Evolutionary conservation across 768 basidiomycete genomes (phyloP).

Genomic region (Pulveroboletus sp.): DNA sequence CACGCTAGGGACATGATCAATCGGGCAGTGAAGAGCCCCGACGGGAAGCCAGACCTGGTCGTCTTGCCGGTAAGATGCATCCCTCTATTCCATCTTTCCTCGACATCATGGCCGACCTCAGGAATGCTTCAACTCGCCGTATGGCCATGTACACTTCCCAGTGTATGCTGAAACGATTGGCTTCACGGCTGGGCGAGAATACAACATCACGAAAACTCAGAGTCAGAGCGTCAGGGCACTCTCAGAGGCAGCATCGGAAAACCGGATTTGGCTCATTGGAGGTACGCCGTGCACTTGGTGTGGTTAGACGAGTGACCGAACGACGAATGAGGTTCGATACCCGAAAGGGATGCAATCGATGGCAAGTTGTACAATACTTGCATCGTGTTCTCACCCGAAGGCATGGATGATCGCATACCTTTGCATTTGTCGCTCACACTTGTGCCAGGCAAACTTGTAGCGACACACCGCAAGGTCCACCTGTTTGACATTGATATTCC

Average conservation of each 20-base stretch:
- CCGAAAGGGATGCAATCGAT: slow-evolving; percentile 63
- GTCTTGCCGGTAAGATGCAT: slow-evolving; percentile 68
- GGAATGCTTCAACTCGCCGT: slow-evolving; percentile 91
- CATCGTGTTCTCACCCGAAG: slow-evolving; percentile 82
- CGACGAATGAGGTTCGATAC: slow-evolving; percentile 74
- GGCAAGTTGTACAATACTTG: slow-evolving; percentile 88
- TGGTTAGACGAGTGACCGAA: not conserved
- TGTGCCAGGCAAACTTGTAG: slow-evolving; percentile 72
- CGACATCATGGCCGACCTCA: slow-evolving; percentile 23
- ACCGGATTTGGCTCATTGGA: slow-evolving; percentile 86
- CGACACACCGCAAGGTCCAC: slow-evolving; percentile 90
- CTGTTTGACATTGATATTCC: slow-evolving; percentile 98
- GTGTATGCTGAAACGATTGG: slow-evolving; percentile 77
- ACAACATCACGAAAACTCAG: slow-evolving; percentile 47
- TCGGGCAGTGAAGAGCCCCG: slow-evolving; percentile 50
- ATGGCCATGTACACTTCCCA: slow-evolving; percentile 76
- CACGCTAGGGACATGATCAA: slow-evolving; percentile 79
- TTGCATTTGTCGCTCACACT: not conserved
- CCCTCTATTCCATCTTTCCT: not conserved
- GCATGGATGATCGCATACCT: slow-evolving; percentile 29
- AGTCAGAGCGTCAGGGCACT: slow-evolving; percentile 83
- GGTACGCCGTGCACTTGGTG: slow-evolving; percentile 41
- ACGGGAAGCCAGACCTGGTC: slow-evolving; percentile 65
- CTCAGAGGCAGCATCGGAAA: slow-evolving; percentile 72
- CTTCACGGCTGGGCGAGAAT: slow-evolving; percentile 52